Percentiles rank a stretch among this genome's conserved stretches.
Evolutionary conservation across 805 yeast genomes (phyloP).

Genomic region (Saccharomycopsis sp.): DNA sequence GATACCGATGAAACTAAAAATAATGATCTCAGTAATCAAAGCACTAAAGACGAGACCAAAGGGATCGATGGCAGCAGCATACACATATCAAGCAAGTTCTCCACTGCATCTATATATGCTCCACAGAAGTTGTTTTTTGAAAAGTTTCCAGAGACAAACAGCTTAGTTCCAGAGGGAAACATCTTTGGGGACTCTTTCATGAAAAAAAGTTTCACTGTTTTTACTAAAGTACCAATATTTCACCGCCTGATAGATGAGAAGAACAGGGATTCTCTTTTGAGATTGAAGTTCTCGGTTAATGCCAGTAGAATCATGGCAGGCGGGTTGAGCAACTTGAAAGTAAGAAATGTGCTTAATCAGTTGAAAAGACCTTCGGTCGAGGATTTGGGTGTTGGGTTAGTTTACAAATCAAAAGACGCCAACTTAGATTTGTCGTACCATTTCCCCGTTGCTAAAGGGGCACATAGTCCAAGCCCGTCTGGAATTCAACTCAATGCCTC

Average conservation of each 20-base stretch:
- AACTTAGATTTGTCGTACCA: conserved; percentile 13
- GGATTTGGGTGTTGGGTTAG: conserved; percentile 9
- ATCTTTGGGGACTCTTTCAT: conserved; percentile 1
- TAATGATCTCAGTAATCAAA: neutral
- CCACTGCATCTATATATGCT: neutral
- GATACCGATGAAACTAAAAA: neutral
- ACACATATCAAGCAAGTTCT: neutral
- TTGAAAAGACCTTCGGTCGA: neutral
- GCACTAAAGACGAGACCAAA: neutral
- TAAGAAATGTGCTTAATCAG: neutral
- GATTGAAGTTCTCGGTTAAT: conserved; percentile 12
- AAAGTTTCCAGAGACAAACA: neutral
- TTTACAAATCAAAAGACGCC: conserved; percentile 12
- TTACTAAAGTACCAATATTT: conserved; percentile 15
- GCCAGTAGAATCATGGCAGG: neutral
- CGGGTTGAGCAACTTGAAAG: neutral
- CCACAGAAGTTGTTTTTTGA: neutral
- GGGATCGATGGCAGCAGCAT: neutral
- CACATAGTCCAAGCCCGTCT: neutral
- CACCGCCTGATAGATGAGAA: neutral
- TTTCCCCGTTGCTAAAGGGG: conserved; percentile 7
- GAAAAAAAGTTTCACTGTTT: conserved; percentile 9
- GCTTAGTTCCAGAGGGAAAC: neutral
- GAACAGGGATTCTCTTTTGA: conserved; percentile 3
- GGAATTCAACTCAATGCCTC: neutral